Conservation (phyloP, 345 rosid genomes). For the Draba incana region DNA sequence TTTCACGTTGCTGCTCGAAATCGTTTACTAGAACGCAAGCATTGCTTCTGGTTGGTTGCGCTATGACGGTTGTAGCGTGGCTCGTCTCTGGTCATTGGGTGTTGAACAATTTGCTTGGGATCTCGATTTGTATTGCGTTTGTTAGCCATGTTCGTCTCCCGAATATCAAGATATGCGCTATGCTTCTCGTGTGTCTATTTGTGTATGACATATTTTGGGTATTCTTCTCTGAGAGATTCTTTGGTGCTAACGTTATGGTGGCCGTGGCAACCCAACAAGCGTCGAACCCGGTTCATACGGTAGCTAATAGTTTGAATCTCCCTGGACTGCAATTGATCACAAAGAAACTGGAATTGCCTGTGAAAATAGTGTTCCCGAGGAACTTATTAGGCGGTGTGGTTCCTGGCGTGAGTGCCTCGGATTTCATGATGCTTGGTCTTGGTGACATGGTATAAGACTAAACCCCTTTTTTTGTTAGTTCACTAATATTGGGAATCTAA, state of each 20-base stretch:
- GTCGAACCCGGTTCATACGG: slow-evolving; percentile 92
- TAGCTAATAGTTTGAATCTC: slow-evolving; percentile 89
- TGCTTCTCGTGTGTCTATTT: slow-evolving; percentile 83
- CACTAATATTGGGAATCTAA: background rate
- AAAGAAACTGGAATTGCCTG: slow-evolving; percentile 92
- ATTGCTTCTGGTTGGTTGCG: slow-evolving; percentile 58
- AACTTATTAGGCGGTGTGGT: slow-evolving; percentile 74
- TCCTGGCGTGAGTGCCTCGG: slow-evolving; percentile 63
- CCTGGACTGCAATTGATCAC: slow-evolving; percentile 94
- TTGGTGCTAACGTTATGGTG: slow-evolving; percentile 99
- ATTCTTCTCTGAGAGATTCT: slow-evolving; percentile 95
- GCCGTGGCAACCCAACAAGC: slow-evolving; percentile 97
- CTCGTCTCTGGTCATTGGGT: slow-evolving; percentile 95
- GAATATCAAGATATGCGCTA: slow-evolving; percentile 87
- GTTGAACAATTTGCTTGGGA: slow-evolving; percentile 90
- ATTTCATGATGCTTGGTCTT: slow-evolving; percentile 99
- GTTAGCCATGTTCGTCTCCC: slow-evolving; percentile 98
- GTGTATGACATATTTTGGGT: slow-evolving; percentile 99
- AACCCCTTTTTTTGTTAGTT: slow-evolving; percentile 16
- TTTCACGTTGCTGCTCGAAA: slow-evolving; percentile 87
- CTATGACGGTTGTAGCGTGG: slow-evolving; percentile 75
- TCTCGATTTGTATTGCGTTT: slow-evolving; percentile 88
- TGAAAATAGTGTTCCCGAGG: slow-evolving; percentile 87
- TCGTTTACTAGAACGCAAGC: slow-evolving; percentile 74
- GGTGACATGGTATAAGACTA: slow-evolving; percentile 86